Percentiles rank a stretch among this genome's conserved stretches.
These are phyloP conservation scores for Xylaria sp. DNA, from an alignment of 2,329 filamentous ascomycete genomes.

Conservation along the genomic window DNA sequence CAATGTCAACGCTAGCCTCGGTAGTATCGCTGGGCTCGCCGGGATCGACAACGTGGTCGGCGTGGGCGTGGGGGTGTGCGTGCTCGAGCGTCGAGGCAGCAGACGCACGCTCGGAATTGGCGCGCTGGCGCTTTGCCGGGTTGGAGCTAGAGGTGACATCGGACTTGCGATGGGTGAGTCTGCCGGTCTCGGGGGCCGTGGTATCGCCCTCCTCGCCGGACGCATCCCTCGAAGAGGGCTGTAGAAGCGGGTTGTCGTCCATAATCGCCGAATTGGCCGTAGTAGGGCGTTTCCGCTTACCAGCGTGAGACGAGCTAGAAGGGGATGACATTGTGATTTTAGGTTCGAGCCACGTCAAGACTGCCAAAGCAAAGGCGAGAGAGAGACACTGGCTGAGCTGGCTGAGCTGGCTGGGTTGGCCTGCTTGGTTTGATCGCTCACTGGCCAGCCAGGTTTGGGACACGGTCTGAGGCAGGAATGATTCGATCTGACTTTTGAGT, in stretches of 20 bases:
- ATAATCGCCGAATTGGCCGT: slow-evolving; percentile 60
- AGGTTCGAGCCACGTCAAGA: slow-evolving; percentile 6
- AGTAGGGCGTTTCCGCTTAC: slow-evolving; percentile 83
- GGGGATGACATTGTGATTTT: slow-evolving; percentile 66
- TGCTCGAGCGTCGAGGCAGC: slow-evolving; percentile 56
- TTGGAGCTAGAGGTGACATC: slow-evolving; percentile 55
- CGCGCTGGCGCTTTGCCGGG: slow-evolving; percentile 82
- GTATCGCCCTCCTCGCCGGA: slow-evolving; percentile 85
- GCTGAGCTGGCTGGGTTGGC: not conserved
- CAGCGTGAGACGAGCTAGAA: slow-evolving; percentile 61
- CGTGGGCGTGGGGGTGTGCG: slow-evolving; percentile 33
- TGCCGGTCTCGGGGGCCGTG: slow-evolving; percentile 69
- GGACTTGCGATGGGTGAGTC: slow-evolving; percentile 67
- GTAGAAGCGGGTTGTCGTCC: slow-evolving; percentile 68
- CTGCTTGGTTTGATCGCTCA: not conserved
- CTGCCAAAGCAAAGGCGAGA: not conserved
- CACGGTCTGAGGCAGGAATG: not conserved
- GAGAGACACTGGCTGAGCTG: slow-evolving; percentile 14
- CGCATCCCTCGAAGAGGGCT: slow-evolving; percentile 82
- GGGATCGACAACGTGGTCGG: slow-evolving; percentile 63
- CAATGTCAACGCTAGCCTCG: slow-evolving; percentile 74
- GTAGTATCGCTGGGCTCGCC: slow-evolving; percentile 77
- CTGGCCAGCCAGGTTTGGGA: slow-evolving; percentile 2
- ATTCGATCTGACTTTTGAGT: not conserved
- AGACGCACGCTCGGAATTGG: slow-evolving; percentile 65